Evolutionary conservation across 108 stramenopile species (phyloP).

Genomic region (Chaetoceros tenuissimus): DNA sequence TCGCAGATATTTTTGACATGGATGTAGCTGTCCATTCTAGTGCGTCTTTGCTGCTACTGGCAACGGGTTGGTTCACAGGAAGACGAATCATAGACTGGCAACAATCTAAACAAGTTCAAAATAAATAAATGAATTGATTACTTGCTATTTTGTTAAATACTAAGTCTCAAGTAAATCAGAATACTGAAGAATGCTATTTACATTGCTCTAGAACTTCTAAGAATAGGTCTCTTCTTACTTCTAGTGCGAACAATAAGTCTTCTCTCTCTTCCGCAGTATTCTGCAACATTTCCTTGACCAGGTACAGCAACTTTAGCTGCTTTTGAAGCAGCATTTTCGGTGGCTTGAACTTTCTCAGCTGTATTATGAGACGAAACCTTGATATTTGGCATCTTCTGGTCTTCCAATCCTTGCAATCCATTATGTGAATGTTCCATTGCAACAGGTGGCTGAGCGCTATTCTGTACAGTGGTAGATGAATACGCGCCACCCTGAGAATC

Average conservation of each 20-base stretch:
- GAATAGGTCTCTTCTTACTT: neutral
- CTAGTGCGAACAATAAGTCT: neutral
- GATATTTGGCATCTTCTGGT: too few species aligned
- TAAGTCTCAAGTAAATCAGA: neutral
- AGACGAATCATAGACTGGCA: conserved; percentile 13
- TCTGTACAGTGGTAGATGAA: neutral
- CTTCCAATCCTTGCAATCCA: too few species aligned
- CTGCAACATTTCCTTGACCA: neutral
- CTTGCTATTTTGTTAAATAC: neutral
- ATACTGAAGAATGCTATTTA: neutral
- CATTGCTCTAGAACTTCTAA: neutral
- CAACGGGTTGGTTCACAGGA: conserved; percentile 59
- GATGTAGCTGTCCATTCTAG: conserved; percentile 73
- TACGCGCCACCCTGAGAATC: neutral
- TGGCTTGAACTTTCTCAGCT: neutral
- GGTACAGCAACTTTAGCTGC: neutral
- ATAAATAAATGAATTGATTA: neutral
- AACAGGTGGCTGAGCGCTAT: neutral
- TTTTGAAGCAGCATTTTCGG: neutral
- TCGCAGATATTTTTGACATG: conserved; percentile 59
- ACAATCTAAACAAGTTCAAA: neutral
- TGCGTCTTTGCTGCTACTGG: conserved; percentile 48
- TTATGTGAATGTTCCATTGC: too few species aligned
- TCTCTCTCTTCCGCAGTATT: neutral
- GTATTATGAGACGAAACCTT: too few species aligned